Percentiles rank a stretch among this genome's conserved stretches.
Conservation (phyloP, 2,329 filamentous ascomycete genomes). For the Fusarium secorum region DNA sequence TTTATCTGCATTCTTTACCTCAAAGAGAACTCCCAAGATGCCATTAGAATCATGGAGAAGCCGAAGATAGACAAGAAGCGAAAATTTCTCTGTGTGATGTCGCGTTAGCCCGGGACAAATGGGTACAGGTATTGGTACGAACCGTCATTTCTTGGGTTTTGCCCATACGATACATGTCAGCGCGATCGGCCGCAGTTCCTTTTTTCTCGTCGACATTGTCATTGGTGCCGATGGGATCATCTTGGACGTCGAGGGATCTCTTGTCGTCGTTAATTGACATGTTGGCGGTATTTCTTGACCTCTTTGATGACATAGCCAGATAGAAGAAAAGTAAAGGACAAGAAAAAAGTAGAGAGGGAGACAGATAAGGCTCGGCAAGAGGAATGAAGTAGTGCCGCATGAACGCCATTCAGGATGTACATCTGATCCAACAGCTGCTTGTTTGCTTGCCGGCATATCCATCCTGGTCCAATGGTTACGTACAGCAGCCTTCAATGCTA, state of each 20-base stretch:
- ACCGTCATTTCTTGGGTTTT: slow-evolving; percentile 38
- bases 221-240: slow-evolving; percentile 4
- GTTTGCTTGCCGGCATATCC: too few species aligned
- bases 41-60: slow-evolving; percentile 56
- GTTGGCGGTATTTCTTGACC: not conserved
- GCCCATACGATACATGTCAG: slow-evolving; percentile 38
- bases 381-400: too few species aligned
- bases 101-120: rapidly evolving
- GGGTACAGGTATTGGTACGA: not conserved
- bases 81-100: slow-evolving; percentile 55
- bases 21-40: slow-evolving; percentile 54
- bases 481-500: too few species aligned
- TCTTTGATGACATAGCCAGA: too few species aligned
- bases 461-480: too few species aligned
- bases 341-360: too few species aligned
- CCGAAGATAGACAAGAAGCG: slow-evolving; percentile 56
- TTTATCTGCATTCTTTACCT: slow-evolving; percentile 41
- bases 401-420: too few species aligned
- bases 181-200: slow-evolving; percentile 33
- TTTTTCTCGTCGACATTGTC: slow-evolving; percentile 33
- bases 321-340: too few species aligned
- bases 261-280: slow-evolving; percentile 29
- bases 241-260: not conserved
- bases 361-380: too few species aligned
- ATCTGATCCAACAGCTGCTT: too few species aligned